These are phyloP conservation scores for Ceratobasidium sp. DNA, from an alignment of 1,284 basidiomycete genomes.

Conservation along the genomic window DNA sequence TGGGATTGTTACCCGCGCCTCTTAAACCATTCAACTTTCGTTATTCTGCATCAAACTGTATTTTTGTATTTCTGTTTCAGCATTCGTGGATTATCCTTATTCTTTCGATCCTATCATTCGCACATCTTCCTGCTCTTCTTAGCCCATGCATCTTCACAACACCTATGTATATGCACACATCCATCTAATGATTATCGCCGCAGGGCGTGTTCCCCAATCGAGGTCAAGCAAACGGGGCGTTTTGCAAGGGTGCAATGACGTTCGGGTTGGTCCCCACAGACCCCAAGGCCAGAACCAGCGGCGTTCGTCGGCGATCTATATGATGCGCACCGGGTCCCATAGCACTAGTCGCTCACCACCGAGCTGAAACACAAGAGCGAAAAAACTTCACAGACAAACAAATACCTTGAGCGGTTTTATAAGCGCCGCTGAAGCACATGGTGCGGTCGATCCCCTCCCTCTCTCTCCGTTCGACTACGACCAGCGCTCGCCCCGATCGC, in stretches of 20 bases:
- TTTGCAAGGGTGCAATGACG: constrained; percentile 37
- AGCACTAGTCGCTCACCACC: constrained; percentile 8
- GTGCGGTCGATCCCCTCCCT: constrained; percentile 28
- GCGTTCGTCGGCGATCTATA: neutral
- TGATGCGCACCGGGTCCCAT: constrained; percentile 15
- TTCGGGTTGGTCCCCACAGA: neutral
- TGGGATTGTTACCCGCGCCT: constrained; percentile 15
- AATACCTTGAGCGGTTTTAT: constrained; percentile 26
- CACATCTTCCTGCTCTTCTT: constrained; percentile 1
- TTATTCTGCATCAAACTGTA: constrained; percentile 23
- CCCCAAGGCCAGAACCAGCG: constrained; percentile 7
- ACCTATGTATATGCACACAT: constrained; percentile 5
- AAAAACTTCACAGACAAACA: constrained; percentile 39
- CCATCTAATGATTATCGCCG: constrained; percentile 22
- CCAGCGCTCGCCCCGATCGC: constrained; percentile 14
- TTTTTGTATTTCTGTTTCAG: constrained; percentile 10
- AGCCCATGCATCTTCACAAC: neutral
- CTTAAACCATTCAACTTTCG: constrained; percentile 24
- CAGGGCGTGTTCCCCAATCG: neutral
- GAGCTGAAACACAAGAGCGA: constrained; percentile 29
- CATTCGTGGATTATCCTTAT: constrained; percentile 39
- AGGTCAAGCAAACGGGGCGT: constrained; percentile 15
- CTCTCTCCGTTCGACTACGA: constrained; percentile 15
- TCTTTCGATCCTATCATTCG: constrained; percentile 20
- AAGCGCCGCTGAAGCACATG: constrained; percentile 36